These are phyloP conservation scores for Phyllosticta citribraziliensis DNA, from an alignment of 2,329 filamentous ascomycete genomes.

Conservation along the genomic window DNA sequence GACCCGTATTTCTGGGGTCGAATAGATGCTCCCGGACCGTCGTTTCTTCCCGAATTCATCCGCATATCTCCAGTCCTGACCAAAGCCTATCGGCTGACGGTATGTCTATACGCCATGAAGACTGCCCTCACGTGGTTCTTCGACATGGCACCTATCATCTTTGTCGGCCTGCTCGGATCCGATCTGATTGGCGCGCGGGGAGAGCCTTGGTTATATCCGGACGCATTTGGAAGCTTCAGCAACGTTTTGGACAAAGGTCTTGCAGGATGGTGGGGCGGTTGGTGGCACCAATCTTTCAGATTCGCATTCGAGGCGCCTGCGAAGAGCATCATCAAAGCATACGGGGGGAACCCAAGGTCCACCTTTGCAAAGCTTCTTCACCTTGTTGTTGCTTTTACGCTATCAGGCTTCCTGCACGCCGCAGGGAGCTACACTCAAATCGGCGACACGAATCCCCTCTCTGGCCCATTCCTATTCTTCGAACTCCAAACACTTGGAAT, in stretches of 20 bases:
- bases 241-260: constrained; percentile 60
- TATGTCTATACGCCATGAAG: constrained; percentile 49
- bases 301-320: constrained; percentile 57
- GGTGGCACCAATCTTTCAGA: constrained; percentile 89
- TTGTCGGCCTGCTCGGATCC: constrained; percentile 48
- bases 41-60: constrained; percentile 35
- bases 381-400: constrained; percentile 49
- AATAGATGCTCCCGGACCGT: constrained; percentile 26
- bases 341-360: constrained; percentile 23
- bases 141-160: constrained; percentile 50
- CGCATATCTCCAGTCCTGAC: constrained; percentile 38
- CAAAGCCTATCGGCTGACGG: constrained; percentile 45
- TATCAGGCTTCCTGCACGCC: constrained; percentile 62
- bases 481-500: constrained; percentile 58
- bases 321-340: constrained; percentile 32
- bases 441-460: constrained; percentile 47
- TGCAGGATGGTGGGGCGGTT: constrained; percentile 70
- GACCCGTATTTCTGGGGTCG: constrained; percentile 69
- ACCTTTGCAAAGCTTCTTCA: constrained; percentile 30
- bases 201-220: constrained; percentile 52
- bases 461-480: constrained; percentile 58
- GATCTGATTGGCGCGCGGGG: constrained; percentile 50
- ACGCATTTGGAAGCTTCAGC: constrained; percentile 44
- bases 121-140: constrained; percentile 53
- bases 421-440: constrained; percentile 58